A percentile compares a stretch with the other conserved stretches of the same genome.
Evolutionary conservation across 2,329 filamentous ascomycete genomes (phyloP).

Genomic region (Aquanectria penicillioides): DNA sequence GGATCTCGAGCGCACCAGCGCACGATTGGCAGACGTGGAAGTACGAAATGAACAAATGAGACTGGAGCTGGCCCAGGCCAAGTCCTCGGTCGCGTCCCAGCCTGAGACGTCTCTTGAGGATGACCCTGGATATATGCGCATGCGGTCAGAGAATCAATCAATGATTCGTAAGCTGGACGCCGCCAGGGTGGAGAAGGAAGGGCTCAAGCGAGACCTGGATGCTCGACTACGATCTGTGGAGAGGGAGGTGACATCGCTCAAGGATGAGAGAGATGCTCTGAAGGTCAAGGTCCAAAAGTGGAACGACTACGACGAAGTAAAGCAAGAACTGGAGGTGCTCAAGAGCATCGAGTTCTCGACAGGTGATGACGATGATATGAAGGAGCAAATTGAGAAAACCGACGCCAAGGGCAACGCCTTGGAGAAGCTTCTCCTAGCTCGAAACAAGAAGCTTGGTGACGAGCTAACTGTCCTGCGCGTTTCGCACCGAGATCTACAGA

Average conservation of each 20-base stretch:
- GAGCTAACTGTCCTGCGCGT: slow-evolving; percentile 93
- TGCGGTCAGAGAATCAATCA: slow-evolving; percentile 93
- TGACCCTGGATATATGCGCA: slow-evolving; percentile 86
- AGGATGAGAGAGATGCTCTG: slow-evolving; percentile 82
- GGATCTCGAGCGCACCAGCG: slow-evolving; percentile 89
- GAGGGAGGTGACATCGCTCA: slow-evolving; percentile 77
- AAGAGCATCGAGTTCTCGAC: slow-evolving; percentile 98
- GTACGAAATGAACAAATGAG: slow-evolving; percentile 93
- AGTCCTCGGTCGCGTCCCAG: slow-evolving; percentile 72
- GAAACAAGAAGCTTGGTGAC: slow-evolving; percentile 96
- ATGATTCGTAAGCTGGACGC: slow-evolving; percentile 89
- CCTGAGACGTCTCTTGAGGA: slow-evolving; percentile 77
- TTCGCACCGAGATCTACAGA: slow-evolving; percentile 91
- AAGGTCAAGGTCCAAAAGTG: slow-evolving; percentile 86
- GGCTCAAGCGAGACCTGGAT: slow-evolving; percentile 80
- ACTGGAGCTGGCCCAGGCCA: slow-evolving; percentile 88
- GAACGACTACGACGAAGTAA: slow-evolving; percentile 95
- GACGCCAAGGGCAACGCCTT: slow-evolving; percentile 76
- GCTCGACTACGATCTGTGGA: slow-evolving; percentile 81
- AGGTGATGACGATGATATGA: slow-evolving; percentile 79
- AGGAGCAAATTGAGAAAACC: slow-evolving; percentile 51
- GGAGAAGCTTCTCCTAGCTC: slow-evolving; percentile 88
- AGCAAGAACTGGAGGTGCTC: slow-evolving; percentile 93
- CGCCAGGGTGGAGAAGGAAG: slow-evolving; percentile 83
- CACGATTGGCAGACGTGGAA: slow-evolving; percentile 89